A percentile compares a stretch with the other conserved stretches of the same genome.
Conservation (phyloP, 2,329 filamentous ascomycete genomes). For the Thelonectria rubi region DNA sequence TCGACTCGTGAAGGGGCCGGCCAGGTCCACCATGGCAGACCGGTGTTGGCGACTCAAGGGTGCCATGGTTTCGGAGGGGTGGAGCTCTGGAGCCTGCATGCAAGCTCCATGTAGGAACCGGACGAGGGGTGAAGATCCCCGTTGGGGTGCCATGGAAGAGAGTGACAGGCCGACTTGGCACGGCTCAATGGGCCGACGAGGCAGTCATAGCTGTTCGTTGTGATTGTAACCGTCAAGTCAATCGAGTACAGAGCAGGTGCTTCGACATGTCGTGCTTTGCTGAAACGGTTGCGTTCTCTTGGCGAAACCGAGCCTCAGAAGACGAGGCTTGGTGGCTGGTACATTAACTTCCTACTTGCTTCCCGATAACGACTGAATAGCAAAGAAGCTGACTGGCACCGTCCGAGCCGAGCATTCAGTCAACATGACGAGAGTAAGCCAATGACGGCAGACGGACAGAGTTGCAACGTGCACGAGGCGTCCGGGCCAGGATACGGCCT, state of each 20-base stretch:
- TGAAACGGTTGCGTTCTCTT: not conserved
- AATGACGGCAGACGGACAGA: slow-evolving; percentile 28
- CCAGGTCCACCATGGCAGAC: slow-evolving; percentile 6
- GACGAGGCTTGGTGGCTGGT: not conserved
- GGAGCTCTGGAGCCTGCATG: slow-evolving; percentile 17
- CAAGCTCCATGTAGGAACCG: slow-evolving; percentile 29
- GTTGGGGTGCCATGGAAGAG: slow-evolving; percentile 30
- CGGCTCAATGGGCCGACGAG: slow-evolving; percentile 38
- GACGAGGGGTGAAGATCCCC: slow-evolving; percentile 29
- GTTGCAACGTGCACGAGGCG: slow-evolving; percentile 24
- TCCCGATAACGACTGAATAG: not conserved
- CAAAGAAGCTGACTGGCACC: slow-evolving; percentile 26
- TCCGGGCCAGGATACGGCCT: slow-evolving; percentile 16
- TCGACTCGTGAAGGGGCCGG: slow-evolving; percentile 22
- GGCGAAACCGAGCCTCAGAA: not conserved
- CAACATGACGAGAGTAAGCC: slow-evolving; percentile 29
- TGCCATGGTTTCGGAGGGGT: slow-evolving; percentile 35
- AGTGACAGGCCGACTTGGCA: slow-evolving; percentile 32
- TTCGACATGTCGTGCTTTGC: not conserved
- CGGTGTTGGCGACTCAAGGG: slow-evolving; percentile 10
- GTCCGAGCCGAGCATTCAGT: slow-evolving; percentile 7
- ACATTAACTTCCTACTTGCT: not conserved
- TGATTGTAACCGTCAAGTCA: slow-evolving; percentile 18
- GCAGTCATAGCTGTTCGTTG: slow-evolving; percentile 26
- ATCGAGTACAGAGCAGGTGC: not conserved